Conservation (phyloP, 2,329 filamentous ascomycete genomes). For the Teratosphaeria destructans region DNA sequence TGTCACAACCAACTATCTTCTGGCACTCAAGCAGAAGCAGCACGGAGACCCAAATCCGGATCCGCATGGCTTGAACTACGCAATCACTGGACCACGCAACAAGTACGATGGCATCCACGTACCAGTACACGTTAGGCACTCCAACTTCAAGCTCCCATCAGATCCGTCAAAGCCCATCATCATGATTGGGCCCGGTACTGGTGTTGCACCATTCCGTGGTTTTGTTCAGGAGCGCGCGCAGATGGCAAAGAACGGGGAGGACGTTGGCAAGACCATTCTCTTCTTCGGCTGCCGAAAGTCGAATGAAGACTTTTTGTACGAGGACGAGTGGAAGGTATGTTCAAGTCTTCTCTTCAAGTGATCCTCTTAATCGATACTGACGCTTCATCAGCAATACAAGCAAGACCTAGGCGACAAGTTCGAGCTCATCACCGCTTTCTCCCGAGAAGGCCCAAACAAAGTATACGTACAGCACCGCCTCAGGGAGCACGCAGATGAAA, state of each 20-base stretch:
- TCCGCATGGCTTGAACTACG: constrained; percentile 74
- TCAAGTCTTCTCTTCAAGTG: neutral
- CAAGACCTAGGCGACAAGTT: constrained; percentile 78
- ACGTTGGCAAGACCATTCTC: constrained; percentile 75
- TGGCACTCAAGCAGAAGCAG: constrained; percentile 94
- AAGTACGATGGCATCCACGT: constrained; percentile 95
- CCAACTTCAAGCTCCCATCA: constrained; percentile 97
- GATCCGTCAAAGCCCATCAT: constrained; percentile 90
- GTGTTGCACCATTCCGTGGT: constrained; percentile 95
- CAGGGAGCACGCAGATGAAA: constrained; percentile 68
- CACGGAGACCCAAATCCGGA: constrained; percentile 75
- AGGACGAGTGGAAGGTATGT: constrained; percentile 84
- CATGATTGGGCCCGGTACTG: constrained; percentile 91
- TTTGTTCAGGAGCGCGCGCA: constrained; percentile 92
- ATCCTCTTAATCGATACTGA: neutral
- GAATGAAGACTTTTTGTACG: constrained; percentile 86
- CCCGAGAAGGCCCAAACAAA: constrained; percentile 75
- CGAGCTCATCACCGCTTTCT: constrained; percentile 86
- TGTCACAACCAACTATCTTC: constrained; percentile 91
- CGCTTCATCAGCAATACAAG: constrained; percentile 59
- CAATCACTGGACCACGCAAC: constrained; percentile 80
- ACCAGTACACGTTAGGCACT: constrained; percentile 91
- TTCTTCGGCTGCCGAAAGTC: constrained; percentile 91
- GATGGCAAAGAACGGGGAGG: constrained; percentile 66
- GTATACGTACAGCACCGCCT: constrained; percentile 95